Evolutionary conservation across 2,329 filamentous ascomycete species (phyloP).

Genomic region (Penicillium olsonii): DNA sequence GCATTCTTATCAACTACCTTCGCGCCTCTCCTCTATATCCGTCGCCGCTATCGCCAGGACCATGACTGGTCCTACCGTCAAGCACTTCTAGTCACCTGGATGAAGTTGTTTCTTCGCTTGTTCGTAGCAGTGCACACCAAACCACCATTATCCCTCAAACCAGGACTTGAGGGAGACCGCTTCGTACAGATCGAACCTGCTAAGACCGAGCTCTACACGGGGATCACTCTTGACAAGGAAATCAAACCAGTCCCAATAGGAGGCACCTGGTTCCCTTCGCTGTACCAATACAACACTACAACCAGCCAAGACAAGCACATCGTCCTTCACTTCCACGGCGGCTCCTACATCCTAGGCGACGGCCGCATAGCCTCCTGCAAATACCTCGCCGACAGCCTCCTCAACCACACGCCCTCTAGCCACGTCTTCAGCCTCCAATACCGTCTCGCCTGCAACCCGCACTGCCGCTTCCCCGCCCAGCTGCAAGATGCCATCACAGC

Average conservation of each 20-base stretch:
- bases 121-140: constrained; percentile 10
- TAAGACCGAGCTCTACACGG: constrained; percentile 5
- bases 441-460: constrained; percentile 15
- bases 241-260: constrained; percentile 13
- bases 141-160: constrained; percentile 13
- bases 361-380: constrained; percentile 12
- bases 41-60: constrained; percentile 9
- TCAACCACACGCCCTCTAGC: constrained; percentile 4
- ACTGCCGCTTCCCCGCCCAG: constrained; percentile 19
- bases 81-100: constrained; percentile 6
- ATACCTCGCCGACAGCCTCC: constrained; percentile 11
- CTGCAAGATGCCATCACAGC: constrained; percentile 27
- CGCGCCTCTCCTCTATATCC: constrained; percentile 5
- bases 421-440: constrained; percentile 18
- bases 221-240: constrained; percentile 4
- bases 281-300: constrained; percentile 7
- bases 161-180: constrained; percentile 11
- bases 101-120: constrained; percentile 8
- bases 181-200: constrained; percentile 13
- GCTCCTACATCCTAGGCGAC: constrained; percentile 14
- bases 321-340: constrained; percentile 17
- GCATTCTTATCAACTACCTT: constrained; percentile 1
- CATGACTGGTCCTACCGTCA: constrained; percentile 16
- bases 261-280: constrained; percentile 17
- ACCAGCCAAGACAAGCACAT: constrained; percentile 8